Evolutionary conservation across 495 filamentous ascomycete species (phyloP), one percentile per base, ranked within the genome.

Genomic region (Penicillium maclennaniae): DNA sequence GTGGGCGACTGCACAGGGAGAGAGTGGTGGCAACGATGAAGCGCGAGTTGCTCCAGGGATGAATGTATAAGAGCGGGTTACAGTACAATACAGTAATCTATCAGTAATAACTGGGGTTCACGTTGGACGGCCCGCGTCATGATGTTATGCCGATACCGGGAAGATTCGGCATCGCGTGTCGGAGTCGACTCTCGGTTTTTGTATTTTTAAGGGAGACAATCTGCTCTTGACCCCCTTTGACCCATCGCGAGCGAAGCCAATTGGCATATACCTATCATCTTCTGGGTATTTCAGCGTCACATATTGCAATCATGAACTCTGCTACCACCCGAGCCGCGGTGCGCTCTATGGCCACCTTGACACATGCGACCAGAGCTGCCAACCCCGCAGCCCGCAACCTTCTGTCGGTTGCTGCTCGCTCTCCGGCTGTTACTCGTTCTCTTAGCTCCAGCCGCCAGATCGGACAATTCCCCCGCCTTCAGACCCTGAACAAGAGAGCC

Each of bases 271-370:
- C 31, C 49, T 49, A 14, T 54, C 55, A 45, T 53, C 52, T 52
- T 62, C 25, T 58, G n/a, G 16, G 23, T 49, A 38, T 19, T 37
- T 45, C 36, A 44, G 16, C 39, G 49, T 26, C 39, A 51, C 34
- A 40, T 45, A 45, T 39, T 36, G 51, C 49, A 56, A 60, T 17
- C 39, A 67, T 67, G 63, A 64, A 64, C 40, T 42, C 68, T 31
- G 37, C 62, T 40, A 56, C 66, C 45, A 71, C 70, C 63, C 70
- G 72, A 64, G 68, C 69, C 70, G 70, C 70, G 66, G 70, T 71
- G 69, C 72, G 69, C 68, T 71, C 70, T n/a, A 67, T 72, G 69
- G 67, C 66, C 57, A 65, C 63, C 46, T 38, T 74, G 53, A 66
- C 72, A 70, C 69, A 70, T 69, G 70, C 67, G 53, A 55, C 66